Evolutionary conservation across 1,139 yeast species (phyloP).

Genomic region (Casaregolazyma suthepensis): DNA sequence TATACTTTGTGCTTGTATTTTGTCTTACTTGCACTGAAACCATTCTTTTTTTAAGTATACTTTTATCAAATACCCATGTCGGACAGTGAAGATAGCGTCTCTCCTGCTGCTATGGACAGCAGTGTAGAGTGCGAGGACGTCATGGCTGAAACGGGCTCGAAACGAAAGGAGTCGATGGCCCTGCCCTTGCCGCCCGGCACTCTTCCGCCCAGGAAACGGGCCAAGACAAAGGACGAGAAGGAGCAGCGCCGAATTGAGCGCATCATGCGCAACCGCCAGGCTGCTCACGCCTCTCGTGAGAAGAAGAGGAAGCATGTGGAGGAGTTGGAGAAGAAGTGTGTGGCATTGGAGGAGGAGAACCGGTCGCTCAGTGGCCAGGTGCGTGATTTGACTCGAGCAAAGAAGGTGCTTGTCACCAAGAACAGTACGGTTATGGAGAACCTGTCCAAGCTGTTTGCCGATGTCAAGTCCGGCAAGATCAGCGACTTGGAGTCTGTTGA

Average conservation of each 20-base stretch:
- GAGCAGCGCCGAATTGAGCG: conserved; percentile 94
- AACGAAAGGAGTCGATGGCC: conserved; percentile 27
- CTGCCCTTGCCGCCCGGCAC: conserved; percentile 38
- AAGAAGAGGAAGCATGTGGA: conserved; percentile 92
- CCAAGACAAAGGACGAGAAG: conserved; percentile 93
- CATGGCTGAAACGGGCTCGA: conserved; percentile 18
- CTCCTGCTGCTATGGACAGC: not conserved
- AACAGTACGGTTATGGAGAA: not conserved
- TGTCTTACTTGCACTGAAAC: not conserved
- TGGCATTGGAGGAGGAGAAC: conserved; percentile 27
- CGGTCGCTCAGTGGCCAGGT: conserved; percentile 19
- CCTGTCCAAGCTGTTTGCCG: conserved; percentile 5
- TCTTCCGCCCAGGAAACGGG: conserved; percentile 92
- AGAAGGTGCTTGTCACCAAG: conserved; percentile 1
- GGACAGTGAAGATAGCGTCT: conserved; percentile 5
- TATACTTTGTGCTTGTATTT: not conserved
- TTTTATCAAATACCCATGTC: not conserved
- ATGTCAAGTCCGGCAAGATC: conserved; percentile 4
- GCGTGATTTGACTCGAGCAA: not conserved
- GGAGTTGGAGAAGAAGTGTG: conserved; percentile 54
- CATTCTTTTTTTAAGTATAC: not conserved
- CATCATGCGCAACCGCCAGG: conserved; percentile 86
- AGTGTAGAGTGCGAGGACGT: conserved; percentile 10
- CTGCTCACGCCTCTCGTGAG: conserved; percentile 96
- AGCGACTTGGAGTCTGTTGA: conserved; percentile 5